Conservation (phyloP, 1,284 basidiomycete genomes). For the Cutaneotrichosporon cavernicola region DNA sequence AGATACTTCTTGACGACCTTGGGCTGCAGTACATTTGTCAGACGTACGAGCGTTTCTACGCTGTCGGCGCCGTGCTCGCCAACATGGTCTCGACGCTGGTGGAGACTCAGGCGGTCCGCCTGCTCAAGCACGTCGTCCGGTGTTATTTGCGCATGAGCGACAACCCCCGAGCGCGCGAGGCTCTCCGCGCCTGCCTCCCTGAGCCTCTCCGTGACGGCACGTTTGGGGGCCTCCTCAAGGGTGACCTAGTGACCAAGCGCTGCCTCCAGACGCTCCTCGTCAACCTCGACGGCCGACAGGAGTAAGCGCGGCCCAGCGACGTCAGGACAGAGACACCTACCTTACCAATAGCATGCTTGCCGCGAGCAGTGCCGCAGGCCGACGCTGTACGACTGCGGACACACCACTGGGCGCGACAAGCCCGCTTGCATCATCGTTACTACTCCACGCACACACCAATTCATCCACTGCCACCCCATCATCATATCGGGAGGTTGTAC, state of each 20-base stretch:
- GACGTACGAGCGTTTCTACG: conserved; percentile 99
- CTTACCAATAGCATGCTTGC: background rate
- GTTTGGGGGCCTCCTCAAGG: conserved; percentile 86
- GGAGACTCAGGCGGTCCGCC: conserved; percentile 92
- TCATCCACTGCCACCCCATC: conserved; percentile 1
- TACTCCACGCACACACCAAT: background rate
- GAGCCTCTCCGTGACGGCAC: conserved; percentile 94
- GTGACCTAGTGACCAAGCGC: conserved; percentile 93
- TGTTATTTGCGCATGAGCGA: conserved; percentile 96
- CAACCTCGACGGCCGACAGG: conserved; percentile 66
- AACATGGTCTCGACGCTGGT: conserved; percentile 98
- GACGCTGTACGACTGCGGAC: conserved; percentile 11
- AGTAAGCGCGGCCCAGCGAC: conserved; percentile 26
- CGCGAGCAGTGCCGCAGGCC: conserved; percentile 5
- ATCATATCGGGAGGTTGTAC: conserved; percentile 13
- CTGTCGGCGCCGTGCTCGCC: conserved; percentile 94
- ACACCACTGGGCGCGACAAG: conserved; percentile 8
- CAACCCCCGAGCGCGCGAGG: conserved; percentile 92
- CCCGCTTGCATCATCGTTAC: conserved; percentile 11
- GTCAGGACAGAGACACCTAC: background rate
- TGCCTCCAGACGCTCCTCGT: conserved; percentile 92
- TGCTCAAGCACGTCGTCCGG: conserved; percentile 96
- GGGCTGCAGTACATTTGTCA: conserved; percentile 98
- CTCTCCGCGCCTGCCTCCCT: conserved; percentile 92
- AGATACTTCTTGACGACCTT: conserved; percentile 96